These are phyloP conservation scores for Rutstroemia sp. DNA, from an alignment of 2,329 filamentous ascomycete species.

Conservation along the genomic window DNA sequence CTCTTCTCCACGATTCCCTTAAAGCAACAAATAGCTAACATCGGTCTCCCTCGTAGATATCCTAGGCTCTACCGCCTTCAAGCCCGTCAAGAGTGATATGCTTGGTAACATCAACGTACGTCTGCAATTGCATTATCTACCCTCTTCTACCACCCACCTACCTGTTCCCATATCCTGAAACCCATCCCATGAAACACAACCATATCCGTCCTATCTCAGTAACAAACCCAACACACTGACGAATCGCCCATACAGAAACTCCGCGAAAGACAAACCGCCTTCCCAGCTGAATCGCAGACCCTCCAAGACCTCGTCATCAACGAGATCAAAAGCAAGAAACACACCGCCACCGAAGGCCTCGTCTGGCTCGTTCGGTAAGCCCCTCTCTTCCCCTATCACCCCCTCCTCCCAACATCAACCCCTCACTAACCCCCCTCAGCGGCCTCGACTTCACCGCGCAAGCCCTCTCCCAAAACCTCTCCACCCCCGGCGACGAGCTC, in stretches of 20 bases:
- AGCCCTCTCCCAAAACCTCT: conserved; percentile 70
- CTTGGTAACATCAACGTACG: conserved; percentile 80
- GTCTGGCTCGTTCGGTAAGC: conserved; percentile 80
- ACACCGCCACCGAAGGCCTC: conserved; percentile 80
- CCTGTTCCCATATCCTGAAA: not conserved
- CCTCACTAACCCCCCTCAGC: conserved; percentile 37
- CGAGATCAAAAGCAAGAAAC: conserved; percentile 85
- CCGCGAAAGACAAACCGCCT: conserved; percentile 70
- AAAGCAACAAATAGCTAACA: not conserved
- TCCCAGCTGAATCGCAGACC: conserved; percentile 71
- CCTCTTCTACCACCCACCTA: not conserved
- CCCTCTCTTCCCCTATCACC: no score
- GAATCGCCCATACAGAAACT: conserved; percentile 60
- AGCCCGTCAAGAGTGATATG: conserved; percentile 87
- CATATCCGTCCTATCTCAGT: not conserved
- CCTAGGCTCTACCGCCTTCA: conserved; percentile 69
- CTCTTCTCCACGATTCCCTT: not conserved
- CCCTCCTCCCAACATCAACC: not conserved
- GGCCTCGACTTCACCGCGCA: conserved; percentile 90
- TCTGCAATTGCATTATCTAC: not conserved
- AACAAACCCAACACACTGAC: conserved; percentile 3
- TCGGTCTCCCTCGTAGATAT: conserved; percentile 38
- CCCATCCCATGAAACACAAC: not conserved
- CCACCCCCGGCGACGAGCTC: conserved; percentile 65
- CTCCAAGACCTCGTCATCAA: conserved; percentile 79